Conservation (phyloP, 768 basidiomycete genomes). For the Tubosaeta sp. region DNA sequence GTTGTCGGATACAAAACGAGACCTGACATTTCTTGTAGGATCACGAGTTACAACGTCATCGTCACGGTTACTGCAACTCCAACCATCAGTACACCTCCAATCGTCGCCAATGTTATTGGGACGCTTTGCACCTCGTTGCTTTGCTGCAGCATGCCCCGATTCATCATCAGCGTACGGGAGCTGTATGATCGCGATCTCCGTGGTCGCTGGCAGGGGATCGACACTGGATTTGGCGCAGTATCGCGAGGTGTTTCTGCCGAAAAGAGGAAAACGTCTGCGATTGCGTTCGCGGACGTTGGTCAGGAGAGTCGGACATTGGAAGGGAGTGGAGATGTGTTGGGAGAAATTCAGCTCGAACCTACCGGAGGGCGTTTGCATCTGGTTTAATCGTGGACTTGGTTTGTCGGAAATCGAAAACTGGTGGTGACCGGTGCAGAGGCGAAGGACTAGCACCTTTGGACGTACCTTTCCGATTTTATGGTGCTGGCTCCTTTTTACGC, state of each 20-base stretch:
- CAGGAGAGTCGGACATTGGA: background rate
- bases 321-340: background rate
- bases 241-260: background rate
- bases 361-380: background rate
- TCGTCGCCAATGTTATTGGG: background rate
- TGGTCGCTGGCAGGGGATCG: background rate
- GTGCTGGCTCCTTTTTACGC: background rate
- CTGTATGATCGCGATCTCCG: background rate
- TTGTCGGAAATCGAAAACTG: too few relatives aligned
- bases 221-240: background rate
- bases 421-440: background rate
- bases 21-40: background rate
- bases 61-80: background rate
- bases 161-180: conserved; percentile 1
- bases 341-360: background rate
- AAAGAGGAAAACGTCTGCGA: background rate
- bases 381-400: background rate
- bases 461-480: background rate
- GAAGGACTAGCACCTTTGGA: background rate
- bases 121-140: background rate
- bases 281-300: background rate
- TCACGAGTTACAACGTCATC: background rate
- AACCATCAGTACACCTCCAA: background rate
- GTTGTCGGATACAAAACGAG: background rate
- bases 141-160: background rate